Evolutionary conservation across 1,139 yeast species (phyloP).

Genomic region (Scheffersomyces cryptocercus): DNA sequence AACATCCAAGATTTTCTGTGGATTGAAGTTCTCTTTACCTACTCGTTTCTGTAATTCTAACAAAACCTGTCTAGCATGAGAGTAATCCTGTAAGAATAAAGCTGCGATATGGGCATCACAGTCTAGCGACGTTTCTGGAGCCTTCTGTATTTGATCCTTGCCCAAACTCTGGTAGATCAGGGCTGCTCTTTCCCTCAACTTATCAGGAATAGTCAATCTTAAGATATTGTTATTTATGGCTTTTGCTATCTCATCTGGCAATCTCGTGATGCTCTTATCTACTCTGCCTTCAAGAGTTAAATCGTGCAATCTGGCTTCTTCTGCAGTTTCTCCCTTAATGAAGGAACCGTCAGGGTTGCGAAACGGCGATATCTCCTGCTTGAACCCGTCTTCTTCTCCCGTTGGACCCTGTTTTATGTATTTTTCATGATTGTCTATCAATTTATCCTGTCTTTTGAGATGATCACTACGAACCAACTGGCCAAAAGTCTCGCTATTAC

Average conservation of each 20-base stretch:
- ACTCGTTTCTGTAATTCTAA: slow-evolving; percentile 63
- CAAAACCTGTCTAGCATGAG: slow-evolving; percentile 66
- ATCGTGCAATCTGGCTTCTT: slow-evolving; percentile 56
- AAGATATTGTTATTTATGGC: slow-evolving; percentile 63
- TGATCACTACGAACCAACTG: slow-evolving; percentile 47
- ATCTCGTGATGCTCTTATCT: slow-evolving; percentile 41
- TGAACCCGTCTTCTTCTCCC: slow-evolving; percentile 4
- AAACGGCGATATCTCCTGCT: slow-evolving; percentile 27
- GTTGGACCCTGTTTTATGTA: slow-evolving; percentile 2
- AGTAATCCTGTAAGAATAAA: slow-evolving; percentile 82
- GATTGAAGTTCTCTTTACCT: slow-evolving; percentile 52
- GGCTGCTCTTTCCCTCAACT: slow-evolving; percentile 57
- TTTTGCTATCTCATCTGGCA: slow-evolving; percentile 56
- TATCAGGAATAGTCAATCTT: slow-evolving; percentile 53
- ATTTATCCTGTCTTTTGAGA: slow-evolving; percentile 20
- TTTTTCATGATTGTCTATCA: slow-evolving; percentile 5
- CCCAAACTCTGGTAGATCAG: slow-evolving; percentile 50
- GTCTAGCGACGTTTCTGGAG: slow-evolving; percentile 57
- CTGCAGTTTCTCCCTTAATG: slow-evolving; percentile 45
- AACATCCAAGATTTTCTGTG: slow-evolving; percentile 69
- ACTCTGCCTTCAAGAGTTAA: slow-evolving; percentile 50
- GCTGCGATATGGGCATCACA: slow-evolving; percentile 85
- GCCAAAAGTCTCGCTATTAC: slow-evolving; percentile 43
- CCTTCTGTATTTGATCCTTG: slow-evolving; percentile 52
- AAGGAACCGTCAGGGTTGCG: slow-evolving; percentile 41